These are phyloP conservation scores for Fusarium sp. DNA, from an alignment of 2,329 filamentous ascomycete genomes.

Conservation along the genomic window DNA sequence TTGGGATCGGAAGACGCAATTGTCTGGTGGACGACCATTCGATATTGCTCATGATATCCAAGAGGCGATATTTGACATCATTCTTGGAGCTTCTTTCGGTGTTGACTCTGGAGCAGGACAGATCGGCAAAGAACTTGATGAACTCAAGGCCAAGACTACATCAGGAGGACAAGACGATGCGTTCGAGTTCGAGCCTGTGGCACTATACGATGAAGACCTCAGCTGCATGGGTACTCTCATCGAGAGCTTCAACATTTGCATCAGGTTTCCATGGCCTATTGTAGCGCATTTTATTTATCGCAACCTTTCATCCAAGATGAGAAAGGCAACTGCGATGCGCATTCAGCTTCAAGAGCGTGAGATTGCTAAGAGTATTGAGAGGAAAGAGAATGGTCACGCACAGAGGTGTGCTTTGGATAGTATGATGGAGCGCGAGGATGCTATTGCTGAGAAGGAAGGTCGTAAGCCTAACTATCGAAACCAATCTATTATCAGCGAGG, in stretches of 20 bases:
- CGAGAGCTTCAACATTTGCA: conserved; percentile 15
- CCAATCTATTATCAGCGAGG: conserved; percentile 49
- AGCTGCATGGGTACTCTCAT: conserved; percentile 10
- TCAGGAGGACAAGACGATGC: conserved; percentile 12
- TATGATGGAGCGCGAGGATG: conserved; percentile 48
- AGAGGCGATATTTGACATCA: conserved; percentile 47
- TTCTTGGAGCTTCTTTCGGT: conserved; percentile 47
- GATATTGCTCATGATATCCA: conserved; percentile 46
- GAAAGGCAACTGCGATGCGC: conserved; percentile 5
- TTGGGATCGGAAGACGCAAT: conserved; percentile 46
- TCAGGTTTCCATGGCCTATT: conserved; percentile 11
- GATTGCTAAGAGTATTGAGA: conserved; percentile 24
- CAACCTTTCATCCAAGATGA: conserved; percentile 15
- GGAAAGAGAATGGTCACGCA: neutral
- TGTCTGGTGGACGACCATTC: conserved; percentile 47
- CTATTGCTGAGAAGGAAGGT: conserved; percentile 46
- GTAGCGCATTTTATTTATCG: conserved; percentile 30
- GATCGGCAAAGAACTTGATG: conserved; percentile 4
- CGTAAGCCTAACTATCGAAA: conserved; percentile 47
- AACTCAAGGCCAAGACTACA: conserved; percentile 4
- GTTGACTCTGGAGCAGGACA: conserved; percentile 15
- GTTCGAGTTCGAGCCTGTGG: conserved; percentile 21
- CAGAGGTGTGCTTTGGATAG: conserved; percentile 45
- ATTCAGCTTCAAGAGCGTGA: conserved; percentile 22
- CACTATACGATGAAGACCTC: conserved; percentile 14